Evolutionary conservation across 331 rosid species (phyloP).

Genomic region (Quercus phellos): DNA sequence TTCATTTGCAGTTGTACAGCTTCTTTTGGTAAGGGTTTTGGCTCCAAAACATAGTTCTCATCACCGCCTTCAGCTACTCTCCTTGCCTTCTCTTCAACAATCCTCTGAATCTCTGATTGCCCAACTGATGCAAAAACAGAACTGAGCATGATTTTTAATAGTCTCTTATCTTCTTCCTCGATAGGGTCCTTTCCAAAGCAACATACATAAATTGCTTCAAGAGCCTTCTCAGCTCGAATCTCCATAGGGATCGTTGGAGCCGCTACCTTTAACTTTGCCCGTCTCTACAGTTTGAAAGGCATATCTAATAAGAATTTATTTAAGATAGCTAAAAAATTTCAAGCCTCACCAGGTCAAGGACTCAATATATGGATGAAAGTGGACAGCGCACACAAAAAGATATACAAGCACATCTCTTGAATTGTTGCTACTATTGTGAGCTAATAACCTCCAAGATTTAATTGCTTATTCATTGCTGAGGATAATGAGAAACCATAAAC

Average conservation of each 20-base stretch:
- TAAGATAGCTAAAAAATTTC: background rate
- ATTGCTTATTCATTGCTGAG: background rate
- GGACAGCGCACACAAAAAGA: too few relatives aligned
- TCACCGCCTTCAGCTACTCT: conserved; percentile 59
- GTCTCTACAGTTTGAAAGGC: conserved; percentile 42
- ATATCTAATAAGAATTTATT: background rate
- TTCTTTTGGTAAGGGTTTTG: conserved; percentile 60
- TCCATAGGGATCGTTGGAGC: conserved; percentile 59
- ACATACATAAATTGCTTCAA: conserved; percentile 77
- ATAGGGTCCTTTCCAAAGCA: conserved; percentile 65
- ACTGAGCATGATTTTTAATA: conserved; percentile 49
- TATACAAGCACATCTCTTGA: too few relatives aligned
- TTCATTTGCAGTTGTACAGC: conserved; percentile 87
- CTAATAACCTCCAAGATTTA: background rate
- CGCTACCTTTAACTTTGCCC: conserved; percentile 50
- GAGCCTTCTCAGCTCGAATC: conserved; percentile 75
- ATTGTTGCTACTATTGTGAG: too few relatives aligned
- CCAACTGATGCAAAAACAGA: conserved; percentile 65
- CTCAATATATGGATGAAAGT: background rate
- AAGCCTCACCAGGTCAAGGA: background rate
- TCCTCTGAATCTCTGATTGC: conserved; percentile 50
- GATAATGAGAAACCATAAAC: background rate
- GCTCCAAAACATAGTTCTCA: conserved; percentile 34
- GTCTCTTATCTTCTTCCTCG: conserved; percentile 63
- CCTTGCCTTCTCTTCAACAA: conserved; percentile 50